Evolutionary conservation across 805 yeast genomes (phyloP).

Genomic region (Candida incommunis): DNA sequence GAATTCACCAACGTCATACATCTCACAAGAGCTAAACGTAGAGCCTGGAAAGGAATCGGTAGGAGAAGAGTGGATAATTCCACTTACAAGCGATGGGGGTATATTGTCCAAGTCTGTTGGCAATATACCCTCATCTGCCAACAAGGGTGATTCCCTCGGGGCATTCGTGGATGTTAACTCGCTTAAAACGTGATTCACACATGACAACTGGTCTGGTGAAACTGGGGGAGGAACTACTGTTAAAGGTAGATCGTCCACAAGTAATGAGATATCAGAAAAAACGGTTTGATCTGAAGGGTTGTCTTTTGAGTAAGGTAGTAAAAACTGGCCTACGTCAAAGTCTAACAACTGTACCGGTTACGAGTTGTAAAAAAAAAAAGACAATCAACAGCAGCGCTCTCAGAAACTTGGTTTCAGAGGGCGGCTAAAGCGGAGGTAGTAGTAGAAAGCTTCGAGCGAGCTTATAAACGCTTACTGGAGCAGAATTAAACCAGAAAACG

Average conservation of each 20-base stretch:
- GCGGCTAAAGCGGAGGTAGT: background rate
- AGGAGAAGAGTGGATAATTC: background rate
- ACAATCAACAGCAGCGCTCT: slow-evolving; percentile 1
- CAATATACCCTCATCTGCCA: too few species aligned
- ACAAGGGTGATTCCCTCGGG: too few species aligned
- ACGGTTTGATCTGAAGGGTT: background rate
- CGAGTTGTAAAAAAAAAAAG: background rate
- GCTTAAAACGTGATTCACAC: too few species aligned
- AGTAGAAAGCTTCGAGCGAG: background rate
- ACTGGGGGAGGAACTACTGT: too few species aligned
- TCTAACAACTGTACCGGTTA: background rate
- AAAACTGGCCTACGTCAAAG: background rate
- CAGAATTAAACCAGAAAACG: too few species aligned
- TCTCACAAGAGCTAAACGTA: background rate
- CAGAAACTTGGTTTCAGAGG: background rate
- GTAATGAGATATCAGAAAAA: too few species aligned
- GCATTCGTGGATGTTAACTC: too few species aligned
- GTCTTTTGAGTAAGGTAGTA: background rate
- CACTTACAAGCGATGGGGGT: too few species aligned
- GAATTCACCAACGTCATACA: background rate
- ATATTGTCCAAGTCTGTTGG: too few species aligned
- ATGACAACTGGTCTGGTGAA: background rate
- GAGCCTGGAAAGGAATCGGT: background rate
- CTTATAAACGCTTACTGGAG: too few species aligned
- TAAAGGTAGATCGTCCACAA: too few species aligned